Conservation (phyloP, 2,329 filamentous ascomycete genomes). For the Huntiella abstrusa region DNA sequence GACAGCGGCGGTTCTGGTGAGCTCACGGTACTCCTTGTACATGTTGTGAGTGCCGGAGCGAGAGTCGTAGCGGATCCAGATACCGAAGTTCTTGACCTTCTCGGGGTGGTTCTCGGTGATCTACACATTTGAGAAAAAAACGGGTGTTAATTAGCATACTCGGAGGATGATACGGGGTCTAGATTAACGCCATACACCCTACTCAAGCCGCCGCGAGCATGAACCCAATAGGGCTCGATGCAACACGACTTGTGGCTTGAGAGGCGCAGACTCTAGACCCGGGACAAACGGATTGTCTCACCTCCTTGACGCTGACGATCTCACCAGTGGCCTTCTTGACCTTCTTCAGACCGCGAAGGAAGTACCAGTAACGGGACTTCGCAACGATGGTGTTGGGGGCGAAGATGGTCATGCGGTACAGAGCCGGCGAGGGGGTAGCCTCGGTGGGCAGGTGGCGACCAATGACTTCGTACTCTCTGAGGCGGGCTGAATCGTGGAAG, state of each 20-base stretch:
- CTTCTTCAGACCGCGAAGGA: constrained; percentile 96
- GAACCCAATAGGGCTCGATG: background rate
- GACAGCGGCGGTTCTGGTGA: constrained; percentile 88
- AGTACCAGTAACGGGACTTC: constrained; percentile 99
- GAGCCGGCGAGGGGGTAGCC: constrained; percentile 88
- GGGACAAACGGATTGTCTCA: constrained; percentile 27
- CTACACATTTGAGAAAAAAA: constrained; percentile 24
- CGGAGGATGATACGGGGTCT: constrained; percentile 6
- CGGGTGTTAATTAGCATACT: constrained; percentile 4
- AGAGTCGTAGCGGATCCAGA: constrained; percentile 99
- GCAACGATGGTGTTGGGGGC: constrained; percentile 94
- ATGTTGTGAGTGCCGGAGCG: constrained; percentile 99
- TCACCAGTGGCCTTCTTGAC: constrained; percentile 99
- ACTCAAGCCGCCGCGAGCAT: constrained; percentile 1
- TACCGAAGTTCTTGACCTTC: constrained; percentile 99
- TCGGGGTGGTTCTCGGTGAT: constrained; percentile 97
- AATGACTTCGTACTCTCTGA: constrained; percentile 99
- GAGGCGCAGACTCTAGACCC: constrained; percentile 4
- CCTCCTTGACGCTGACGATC: constrained; percentile 92
- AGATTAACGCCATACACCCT: background rate
- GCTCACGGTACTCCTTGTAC: constrained; percentile 99
- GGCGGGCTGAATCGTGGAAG: constrained; percentile 53
- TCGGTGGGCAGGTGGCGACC: constrained; percentile 97
- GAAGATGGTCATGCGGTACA: constrained; percentile 99
- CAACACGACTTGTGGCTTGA: background rate